Conservation (phyloP, 345 rosid species). For the Acer campestre region DNA sequence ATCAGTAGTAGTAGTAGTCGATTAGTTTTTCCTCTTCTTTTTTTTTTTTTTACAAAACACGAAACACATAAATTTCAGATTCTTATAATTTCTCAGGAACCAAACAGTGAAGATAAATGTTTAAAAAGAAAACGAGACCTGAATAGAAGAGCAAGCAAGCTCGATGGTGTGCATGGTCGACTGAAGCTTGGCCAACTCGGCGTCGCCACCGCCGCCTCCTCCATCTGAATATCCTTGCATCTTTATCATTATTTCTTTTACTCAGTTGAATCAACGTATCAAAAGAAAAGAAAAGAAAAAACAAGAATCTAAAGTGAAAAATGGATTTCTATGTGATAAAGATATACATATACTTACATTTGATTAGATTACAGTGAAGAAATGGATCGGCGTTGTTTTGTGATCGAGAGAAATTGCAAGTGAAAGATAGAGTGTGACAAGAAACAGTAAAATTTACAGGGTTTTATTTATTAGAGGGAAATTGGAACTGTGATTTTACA, state of each 20-base stretch:
- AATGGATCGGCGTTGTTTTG: not conserved
- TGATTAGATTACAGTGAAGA: not conserved
- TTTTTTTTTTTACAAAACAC: not conserved
- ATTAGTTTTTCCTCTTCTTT: not conserved
- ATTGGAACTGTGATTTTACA: no score
- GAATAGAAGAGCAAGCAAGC: constrained; percentile 86
- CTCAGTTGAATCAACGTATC: constrained; percentile 7
- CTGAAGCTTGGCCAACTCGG: constrained; percentile 70
- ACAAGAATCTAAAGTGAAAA: not conserved
- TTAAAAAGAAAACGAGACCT: constrained; percentile 47
- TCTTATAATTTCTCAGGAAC: constrained; percentile 14
- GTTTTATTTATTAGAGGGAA: no score
- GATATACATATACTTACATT: not conserved
- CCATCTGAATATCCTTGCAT: constrained; percentile 59
- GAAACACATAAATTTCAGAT: not conserved
- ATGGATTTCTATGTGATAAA: not conserved
- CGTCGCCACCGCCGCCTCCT: constrained; percentile 32
- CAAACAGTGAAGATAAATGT: constrained; percentile 1
- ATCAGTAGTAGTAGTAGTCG: not conserved
- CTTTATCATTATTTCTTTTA: constrained; percentile 12
- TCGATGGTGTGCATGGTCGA: constrained; percentile 96
- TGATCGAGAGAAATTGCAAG: not conserved
- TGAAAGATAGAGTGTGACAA: not conserved
- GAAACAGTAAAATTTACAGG: not conserved
- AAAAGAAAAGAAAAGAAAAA: not conserved